Evolutionary conservation across 495 filamentous ascomycete genomes (phyloP).

Genomic region (Aspergillus bertholletiae): DNA sequence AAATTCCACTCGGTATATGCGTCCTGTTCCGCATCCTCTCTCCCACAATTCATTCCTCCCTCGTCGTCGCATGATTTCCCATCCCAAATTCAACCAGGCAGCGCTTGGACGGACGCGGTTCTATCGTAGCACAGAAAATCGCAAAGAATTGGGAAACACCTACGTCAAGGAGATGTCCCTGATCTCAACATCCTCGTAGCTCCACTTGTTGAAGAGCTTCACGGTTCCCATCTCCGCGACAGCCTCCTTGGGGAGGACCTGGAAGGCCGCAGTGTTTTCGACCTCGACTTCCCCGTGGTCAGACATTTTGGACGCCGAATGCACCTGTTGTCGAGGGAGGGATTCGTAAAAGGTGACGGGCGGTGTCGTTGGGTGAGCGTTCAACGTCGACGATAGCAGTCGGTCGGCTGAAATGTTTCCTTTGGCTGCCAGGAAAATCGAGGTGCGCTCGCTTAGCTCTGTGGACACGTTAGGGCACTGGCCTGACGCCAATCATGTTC

Average conservation of each 20-base stretch:
- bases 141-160: constrained; percentile 41
- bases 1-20: constrained; percentile 10
- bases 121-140: constrained; percentile 18
- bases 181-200: constrained; percentile 99
- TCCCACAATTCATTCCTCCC: neutral
- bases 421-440: constrained; percentile 31
- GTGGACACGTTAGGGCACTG: constrained; percentile 42
- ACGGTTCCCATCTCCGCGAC: constrained; percentile 82
- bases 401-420: constrained; percentile 33
- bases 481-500: constrained; percentile 13
- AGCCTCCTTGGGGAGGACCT: constrained; percentile 94
- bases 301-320: constrained; percentile 72
- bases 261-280: constrained; percentile 63
- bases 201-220: constrained; percentile 98
- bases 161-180: constrained; percentile 99
- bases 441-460: constrained; percentile 45
- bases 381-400: constrained; percentile 27
- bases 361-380: constrained; percentile 41
- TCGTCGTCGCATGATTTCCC: neutral
- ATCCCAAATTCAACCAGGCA: neutral
- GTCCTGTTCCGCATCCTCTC: neutral
- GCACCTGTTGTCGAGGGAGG: constrained; percentile 42
- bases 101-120: neutral
- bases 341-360: constrained; percentile 39
- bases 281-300: constrained; percentile 94